Base-by-base conservation (phyloP, 2,329 filamentous ascomycete genomes). In the Fusarium devonianum region DNA sequence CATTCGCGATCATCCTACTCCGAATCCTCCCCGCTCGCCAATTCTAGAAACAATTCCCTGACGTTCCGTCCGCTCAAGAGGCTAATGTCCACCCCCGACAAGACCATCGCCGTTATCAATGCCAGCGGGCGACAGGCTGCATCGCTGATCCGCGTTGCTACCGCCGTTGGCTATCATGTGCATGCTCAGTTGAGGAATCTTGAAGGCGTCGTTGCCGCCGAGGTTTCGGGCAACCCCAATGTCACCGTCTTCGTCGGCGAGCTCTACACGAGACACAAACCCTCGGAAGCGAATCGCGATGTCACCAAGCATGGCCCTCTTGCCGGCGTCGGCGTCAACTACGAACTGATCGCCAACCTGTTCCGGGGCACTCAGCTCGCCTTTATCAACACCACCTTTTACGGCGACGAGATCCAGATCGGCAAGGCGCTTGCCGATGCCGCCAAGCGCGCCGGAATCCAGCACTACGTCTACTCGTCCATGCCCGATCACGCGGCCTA, bases 381-480 rank as follows among this genome's bases (percentile, higher is more conserved):
- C 51, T 99, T 97, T 73, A 92, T 97, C 77, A 99, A 99, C 76
- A 99, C 94, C 30, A 96, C 92, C 5, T 95, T 96, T 66, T 96
- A 95, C 77, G 94, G 93, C 40, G 92, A 97, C 73, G 94, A 99
- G 77, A 82, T 94, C 49, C 85, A 87, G 28, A 95, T 97, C 62
- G 94, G 94, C 56, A 87, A 89, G 69, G 89, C 90, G 2, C 81
- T 97, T 52, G 94, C 92, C 51, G 90, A 96, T 67, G 92, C 91
- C 11, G 93, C 93, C 42, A 93, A 94, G 71, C 86, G 82, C 64
- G 89, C 88, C 28, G 86, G 89, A 38, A 84, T 97, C 35, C 85
- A 92, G 65, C 94, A 97, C 73, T 97, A 92, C 72, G 84, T 99
- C 69, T 99, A 97, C 75, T 96, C 91, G 62, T 95, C 91, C 66